A percentile compares a stretch with the other conserved stretches of the same genome.
These are phyloP conservation scores for Eucalyptus pauciflora DNA, from an alignment of 345 rosid species.

Conservation along the genomic window DNA sequence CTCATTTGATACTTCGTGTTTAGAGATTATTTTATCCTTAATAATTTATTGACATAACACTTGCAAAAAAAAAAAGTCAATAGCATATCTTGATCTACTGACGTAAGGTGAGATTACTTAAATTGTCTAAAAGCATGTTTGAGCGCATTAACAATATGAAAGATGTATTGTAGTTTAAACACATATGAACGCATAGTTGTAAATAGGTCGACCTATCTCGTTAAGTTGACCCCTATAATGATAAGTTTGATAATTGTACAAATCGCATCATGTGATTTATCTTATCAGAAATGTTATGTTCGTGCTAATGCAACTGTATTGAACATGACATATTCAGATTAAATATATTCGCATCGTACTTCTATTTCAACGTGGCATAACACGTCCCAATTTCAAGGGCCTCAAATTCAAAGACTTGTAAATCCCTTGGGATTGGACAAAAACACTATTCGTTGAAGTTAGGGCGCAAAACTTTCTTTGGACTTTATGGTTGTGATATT, in stretches of 20 bases:
- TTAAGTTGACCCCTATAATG: not conserved
- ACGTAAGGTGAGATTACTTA: not conserved
- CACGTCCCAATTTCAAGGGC: rapidly evolving
- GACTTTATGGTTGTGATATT: not conserved
- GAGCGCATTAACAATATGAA: not conserved
- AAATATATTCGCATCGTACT: rapidly evolving
- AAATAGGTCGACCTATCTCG: rapidly evolving
- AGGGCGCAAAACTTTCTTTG: rapidly evolving
- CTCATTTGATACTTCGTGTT: not conserved
- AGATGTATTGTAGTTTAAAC: not conserved
- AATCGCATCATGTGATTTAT: rapidly evolving
- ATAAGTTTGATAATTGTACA: rapidly evolving
- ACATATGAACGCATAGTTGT: not conserved
- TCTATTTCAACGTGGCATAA: rapidly evolving
- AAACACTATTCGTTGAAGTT: not conserved
- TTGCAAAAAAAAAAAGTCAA: not conserved
- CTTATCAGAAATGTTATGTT: rapidly evolving
- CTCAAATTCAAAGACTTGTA: too few relatives aligned
- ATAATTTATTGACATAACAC: not conserved
- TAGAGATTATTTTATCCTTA: not conserved
- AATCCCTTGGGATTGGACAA: rapidly evolving
- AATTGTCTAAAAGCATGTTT: not conserved
- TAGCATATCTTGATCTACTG: not conserved
- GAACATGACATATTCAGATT: rapidly evolving
- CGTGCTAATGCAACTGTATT: rapidly evolving